These are phyloP conservation scores for Asterionellopsis glacialis DNA, from an alignment of 108 stramenopile genomes.

Conservation along the genomic window DNA sequence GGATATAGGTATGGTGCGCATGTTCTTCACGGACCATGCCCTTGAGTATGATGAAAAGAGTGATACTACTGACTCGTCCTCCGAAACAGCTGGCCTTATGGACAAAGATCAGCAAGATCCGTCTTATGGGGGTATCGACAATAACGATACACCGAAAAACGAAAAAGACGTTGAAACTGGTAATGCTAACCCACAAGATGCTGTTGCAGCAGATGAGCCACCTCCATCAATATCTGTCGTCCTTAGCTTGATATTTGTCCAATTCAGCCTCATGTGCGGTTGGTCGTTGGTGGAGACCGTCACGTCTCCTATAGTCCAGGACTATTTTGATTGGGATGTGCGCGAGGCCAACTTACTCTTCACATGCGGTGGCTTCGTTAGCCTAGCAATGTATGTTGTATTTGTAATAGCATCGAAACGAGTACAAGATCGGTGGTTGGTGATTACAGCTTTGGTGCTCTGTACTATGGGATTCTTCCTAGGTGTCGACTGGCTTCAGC, in stretches of 20 bases:
- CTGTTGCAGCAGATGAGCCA: background rate
- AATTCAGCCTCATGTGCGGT: no score
- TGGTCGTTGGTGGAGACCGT: no score
- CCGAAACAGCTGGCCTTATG: no score
- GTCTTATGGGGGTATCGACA: no score
- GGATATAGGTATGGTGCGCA: constrained; percentile 12
- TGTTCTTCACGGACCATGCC: constrained; percentile 6
- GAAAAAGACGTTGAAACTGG: background rate
- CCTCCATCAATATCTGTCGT: background rate
- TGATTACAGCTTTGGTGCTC: constrained; percentile 2
- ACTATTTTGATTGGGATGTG: no score
- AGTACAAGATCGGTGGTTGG: constrained; percentile 12
- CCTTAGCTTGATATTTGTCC: no score
- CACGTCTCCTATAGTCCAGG: no score
- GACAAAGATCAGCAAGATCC: no score
- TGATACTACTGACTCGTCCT: no score
- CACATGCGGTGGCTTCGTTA: no score
- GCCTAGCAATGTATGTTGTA: constrained; percentile 8
- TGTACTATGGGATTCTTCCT: constrained; percentile 9
- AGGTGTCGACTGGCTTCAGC: constrained; percentile 5
- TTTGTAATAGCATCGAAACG: constrained; percentile 13
- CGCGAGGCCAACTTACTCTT: no score
- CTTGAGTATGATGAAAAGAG: background rate
- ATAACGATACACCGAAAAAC: background rate
- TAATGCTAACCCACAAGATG: background rate